Percentiles rank a stretch among this genome's conserved stretches.
Conservation (phyloP, 2,329 filamentous ascomycete genomes). For the Aspergillus fumigatiaffinis region DNA sequence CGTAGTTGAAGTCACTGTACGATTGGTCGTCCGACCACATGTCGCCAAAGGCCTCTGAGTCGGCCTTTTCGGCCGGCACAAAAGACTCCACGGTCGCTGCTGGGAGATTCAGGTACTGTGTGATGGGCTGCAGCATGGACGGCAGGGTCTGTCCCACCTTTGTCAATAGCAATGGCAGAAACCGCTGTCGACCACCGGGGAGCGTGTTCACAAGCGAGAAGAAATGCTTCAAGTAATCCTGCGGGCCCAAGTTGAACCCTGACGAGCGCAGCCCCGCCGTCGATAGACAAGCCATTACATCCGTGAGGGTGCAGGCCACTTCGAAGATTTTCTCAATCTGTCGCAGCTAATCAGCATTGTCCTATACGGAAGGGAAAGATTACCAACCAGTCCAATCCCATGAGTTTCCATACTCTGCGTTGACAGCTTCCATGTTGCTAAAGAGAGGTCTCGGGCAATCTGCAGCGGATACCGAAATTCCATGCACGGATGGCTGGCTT, state of each 20-base stretch:
- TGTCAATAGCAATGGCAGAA: slow-evolving; percentile 69
- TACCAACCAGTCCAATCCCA: slow-evolving; percentile 65
- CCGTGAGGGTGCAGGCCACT: slow-evolving; percentile 67
- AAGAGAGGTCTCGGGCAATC: slow-evolving; percentile 58
- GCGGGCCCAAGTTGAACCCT: slow-evolving; percentile 63
- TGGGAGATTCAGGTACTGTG: slow-evolving; percentile 17
- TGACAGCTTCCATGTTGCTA: slow-evolving; percentile 68
- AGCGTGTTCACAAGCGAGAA: slow-evolving; percentile 65
- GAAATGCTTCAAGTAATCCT: slow-evolving; percentile 69
- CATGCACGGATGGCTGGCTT: slow-evolving; percentile 54
- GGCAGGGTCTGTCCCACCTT: slow-evolving; percentile 73
- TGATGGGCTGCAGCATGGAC: slow-evolving; percentile 16
- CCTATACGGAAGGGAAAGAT: background rate
- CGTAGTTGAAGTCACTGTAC: slow-evolving; percentile 15
- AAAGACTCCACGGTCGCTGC: background rate
- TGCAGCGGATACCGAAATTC: slow-evolving; percentile 62
- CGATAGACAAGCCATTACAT: slow-evolving; percentile 63
- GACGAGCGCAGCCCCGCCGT: slow-evolving; percentile 58
- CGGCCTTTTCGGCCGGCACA: background rate
- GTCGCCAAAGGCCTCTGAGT: background rate
- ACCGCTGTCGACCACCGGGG: slow-evolving; percentile 71
- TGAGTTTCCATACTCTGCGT: slow-evolving; percentile 70
- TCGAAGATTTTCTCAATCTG: slow-evolving; percentile 78
- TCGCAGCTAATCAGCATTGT: background rate
- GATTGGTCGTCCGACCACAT: background rate